Base-by-base conservation (phyloP, 345 rosid species). In the Geranium brycei region DNA sequence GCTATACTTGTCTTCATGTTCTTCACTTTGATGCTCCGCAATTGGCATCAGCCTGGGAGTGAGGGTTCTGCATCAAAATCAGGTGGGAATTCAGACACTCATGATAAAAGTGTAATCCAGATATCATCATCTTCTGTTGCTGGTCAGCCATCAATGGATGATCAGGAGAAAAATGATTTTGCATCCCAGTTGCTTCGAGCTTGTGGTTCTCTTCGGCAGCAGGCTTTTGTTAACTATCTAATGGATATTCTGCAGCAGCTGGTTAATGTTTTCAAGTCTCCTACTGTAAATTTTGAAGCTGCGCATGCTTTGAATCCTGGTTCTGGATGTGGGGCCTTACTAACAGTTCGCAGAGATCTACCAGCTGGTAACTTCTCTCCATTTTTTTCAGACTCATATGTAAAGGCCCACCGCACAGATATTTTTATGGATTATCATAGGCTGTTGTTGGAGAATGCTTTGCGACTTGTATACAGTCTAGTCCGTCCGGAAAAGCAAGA, bases 401-500 rank as follows among this genome's bases (percentile, higher is more conserved):
- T 89, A 38, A 93, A 87, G 78, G 80, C 97, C 66, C 99, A 86
- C 67, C 87, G 87, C 23, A 69, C 80, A 62, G 97, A 93, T 84
- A 72, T 87, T 63, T 93, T 93, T 77, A 77, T 78, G 76, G 99
- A 93, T 80, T 93, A 90, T 69, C 97, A 86, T 65, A 82, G 96
- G 75, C 82, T 93, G 57, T 72, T 93, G 65, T 76, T 93, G 69
- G 99, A 93, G 80, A 93, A 93, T 85, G 84, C 85, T 80, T 93
- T 93, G 66, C 85, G 99, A 69, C 78, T 93, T 61, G 81, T 88
- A 17, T 93, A 93, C 75, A 85, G 91, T 40, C 78, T 93, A 77
- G 91, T 93, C 64, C 83, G 97, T 72, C 99, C 99, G n/a, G 99
- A 90, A 73, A 93, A 90, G 77, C 99, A 86, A 72, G 99, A 93